Evolutionary conservation across 306 rosid genomes (phyloP), one percentile per base, ranked within the genome.

Genomic region (Lathyrus sativus): DNA sequence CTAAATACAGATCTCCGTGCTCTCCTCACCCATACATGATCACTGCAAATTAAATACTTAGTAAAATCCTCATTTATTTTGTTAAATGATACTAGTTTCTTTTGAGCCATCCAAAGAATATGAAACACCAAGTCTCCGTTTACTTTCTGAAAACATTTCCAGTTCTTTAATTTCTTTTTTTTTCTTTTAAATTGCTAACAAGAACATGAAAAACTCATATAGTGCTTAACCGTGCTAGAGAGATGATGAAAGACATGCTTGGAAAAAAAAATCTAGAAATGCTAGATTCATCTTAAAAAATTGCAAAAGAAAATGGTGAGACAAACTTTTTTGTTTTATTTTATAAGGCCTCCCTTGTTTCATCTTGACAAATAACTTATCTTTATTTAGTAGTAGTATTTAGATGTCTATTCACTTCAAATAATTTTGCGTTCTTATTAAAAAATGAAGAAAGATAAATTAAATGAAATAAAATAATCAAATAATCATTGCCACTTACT

Each of bases 401-500:
- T 51, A 18, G 58, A 51, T 51, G 31, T 51, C 31, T 13, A 51
- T 51, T 51, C 58, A 51, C n/a, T 26, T 55, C 62, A 55, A 26
- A 53, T 53, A 11, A 22, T 22, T 53, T 22, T 4, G 28, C 28
- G 1, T 22, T 53, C 14, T 22, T 53, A 11, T 22, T 53, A 22
- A 11, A 53, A 54, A 54, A 11, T 6, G 9, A 11, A 11, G 35
- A 24, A 11, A 24, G 19, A 6, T n/a, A 45, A 45, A 45, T 45
- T 13, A 45, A 24, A 5, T 53, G 4, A 10, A 53, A 22, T 48
- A 7, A 50, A 50, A 18, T 11, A 54, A 19, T 46, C 46, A 44
- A 64, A 71, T 17, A 70, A 29, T 24, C 74, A 67, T 42, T 46
- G 62, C 46, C 73, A 76, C 98, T 86, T 86, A 90, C 98, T 71